Conservation (phyloP, 441 rosid genomes). For the Breynia disticha region DNA sequence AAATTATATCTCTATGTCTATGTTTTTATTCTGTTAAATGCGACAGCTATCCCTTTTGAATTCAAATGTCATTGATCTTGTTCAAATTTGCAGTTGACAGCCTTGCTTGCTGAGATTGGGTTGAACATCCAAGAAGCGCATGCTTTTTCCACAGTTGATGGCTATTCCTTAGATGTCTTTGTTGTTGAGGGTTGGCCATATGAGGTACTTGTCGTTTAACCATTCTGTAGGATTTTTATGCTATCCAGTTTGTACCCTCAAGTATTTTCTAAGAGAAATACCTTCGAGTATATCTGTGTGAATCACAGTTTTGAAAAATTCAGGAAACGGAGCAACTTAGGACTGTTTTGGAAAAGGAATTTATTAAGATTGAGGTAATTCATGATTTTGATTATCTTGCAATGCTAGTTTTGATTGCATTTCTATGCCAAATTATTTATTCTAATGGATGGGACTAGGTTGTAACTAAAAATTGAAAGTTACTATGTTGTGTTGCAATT, state of each 20-base stretch:
- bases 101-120: constrained; percentile 80
- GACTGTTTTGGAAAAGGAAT: constrained; percentile 58
- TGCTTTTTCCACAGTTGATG: constrained; percentile 81
- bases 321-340: constrained; percentile 78
- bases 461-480: too few species aligned
- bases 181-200: constrained; percentile 95
- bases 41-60: too few species aligned
- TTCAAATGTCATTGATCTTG: constrained; percentile 9
- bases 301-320: constrained; percentile 13
- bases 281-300: constrained; percentile 7
- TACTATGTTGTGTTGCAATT: too few species aligned
- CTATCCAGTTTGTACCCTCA: not conserved
- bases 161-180: constrained; percentile 89
- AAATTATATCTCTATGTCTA: too few species aligned
- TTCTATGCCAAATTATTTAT: not conserved
- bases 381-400: constrained; percentile 5
- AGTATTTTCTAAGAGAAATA: too few species aligned
- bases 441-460: not conserved
- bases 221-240: not conserved
- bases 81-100: constrained; percentile 53
- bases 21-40: not conserved
- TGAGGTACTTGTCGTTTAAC: constrained; percentile 40
- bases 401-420: constrained; percentile 3
- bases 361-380: constrained; percentile 61
- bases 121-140: constrained; percentile 93